Conservation (phyloP, 441 rosid species). For the Populus hybrid region DNA sequence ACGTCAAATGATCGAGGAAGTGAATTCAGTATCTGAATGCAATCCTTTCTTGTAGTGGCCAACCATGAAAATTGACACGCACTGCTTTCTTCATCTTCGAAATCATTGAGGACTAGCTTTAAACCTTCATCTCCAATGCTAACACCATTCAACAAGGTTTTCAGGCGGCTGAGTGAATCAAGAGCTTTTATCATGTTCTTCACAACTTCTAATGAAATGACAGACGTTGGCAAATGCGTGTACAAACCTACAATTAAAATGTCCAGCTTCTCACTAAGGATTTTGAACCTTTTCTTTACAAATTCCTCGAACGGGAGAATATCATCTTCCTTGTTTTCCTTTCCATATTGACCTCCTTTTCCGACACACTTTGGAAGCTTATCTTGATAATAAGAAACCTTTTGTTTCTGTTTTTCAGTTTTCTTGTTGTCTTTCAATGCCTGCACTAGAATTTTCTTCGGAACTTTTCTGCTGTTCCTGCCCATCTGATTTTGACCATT, state of each 20-base stretch:
- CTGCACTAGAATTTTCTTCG: background rate
- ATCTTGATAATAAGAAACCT: background rate
- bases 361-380: too few relatives aligned
- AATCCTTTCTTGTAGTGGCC: background rate
- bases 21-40: conserved; percentile 15
- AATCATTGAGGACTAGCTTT: background rate
- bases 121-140: background rate
- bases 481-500: background rate
- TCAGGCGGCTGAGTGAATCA: conserved; percentile 13
- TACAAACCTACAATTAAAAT: conserved; percentile 22
- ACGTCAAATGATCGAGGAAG: conserved; percentile 14
- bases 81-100: background rate
- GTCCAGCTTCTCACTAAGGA: conserved; percentile 4
- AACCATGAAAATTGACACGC: background rate
- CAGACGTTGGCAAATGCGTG: conserved; percentile 31
- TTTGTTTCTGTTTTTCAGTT: background rate
- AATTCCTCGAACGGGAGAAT: conserved; percentile 5
- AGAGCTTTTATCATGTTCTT: conserved; percentile 18
- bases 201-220: conserved; percentile 17
- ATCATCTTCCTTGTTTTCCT: background rate
- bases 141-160: background rate
- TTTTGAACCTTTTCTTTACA: conserved; percentile 13
- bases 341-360: too few relatives aligned
- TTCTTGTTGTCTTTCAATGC: background rate
- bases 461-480: background rate